Percentiles rank a stretch among this genome's conserved stretches.
These are phyloP conservation scores for Basidioascus undulatus DNA, from an alignment of 768 basidiomycete genomes.

Conservation along the genomic window DNA sequence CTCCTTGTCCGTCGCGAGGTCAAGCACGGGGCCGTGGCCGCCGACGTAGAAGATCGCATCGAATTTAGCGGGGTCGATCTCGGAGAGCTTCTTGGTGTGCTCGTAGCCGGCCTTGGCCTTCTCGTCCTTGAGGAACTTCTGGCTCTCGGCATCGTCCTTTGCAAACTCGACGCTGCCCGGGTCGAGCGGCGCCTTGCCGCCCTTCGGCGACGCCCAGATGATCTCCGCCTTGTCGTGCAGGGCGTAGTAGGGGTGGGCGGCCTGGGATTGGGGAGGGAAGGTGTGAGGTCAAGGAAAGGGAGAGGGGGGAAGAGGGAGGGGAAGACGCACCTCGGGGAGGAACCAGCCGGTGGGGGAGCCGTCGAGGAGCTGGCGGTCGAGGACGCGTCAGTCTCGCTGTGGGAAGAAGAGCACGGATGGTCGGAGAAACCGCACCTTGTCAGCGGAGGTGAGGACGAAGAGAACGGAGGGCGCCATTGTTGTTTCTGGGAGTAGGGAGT, in stretches of 20 bases:
- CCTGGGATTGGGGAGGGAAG: slow-evolving; percentile 10
- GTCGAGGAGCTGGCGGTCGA: no score
- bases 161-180: slow-evolving; percentile 28
- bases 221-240: slow-evolving; percentile 16
- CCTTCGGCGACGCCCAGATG: slow-evolving; percentile 15
- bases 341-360: slow-evolving; percentile 31
- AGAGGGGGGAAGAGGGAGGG: not conserved
- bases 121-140: slow-evolving; percentile 35
- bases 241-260: slow-evolving; percentile 44
- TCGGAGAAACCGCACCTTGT: slow-evolving; percentile 24
- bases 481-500: no score
- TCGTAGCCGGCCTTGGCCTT: slow-evolving; percentile 30
- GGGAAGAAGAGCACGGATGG: not conserved
- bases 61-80: slow-evolving; percentile 36
- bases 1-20: slow-evolving; percentile 33
- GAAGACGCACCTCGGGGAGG: slow-evolving; percentile 30
- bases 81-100: slow-evolving; percentile 33
- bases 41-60: slow-evolving; percentile 56
- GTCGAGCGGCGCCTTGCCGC: slow-evolving; percentile 49
- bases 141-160: slow-evolving; percentile 16
- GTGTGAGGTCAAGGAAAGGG: not conserved
- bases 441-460: slow-evolving; percentile 48
- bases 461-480: no score
- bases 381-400: slow-evolving; percentile 19
- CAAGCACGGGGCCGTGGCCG: slow-evolving; percentile 53